Evolutionary conservation across 2,329 filamentous ascomycete species (phyloP), one percentile per base, ranked within the genome.

Genomic region (Hortaea sp.): DNA sequence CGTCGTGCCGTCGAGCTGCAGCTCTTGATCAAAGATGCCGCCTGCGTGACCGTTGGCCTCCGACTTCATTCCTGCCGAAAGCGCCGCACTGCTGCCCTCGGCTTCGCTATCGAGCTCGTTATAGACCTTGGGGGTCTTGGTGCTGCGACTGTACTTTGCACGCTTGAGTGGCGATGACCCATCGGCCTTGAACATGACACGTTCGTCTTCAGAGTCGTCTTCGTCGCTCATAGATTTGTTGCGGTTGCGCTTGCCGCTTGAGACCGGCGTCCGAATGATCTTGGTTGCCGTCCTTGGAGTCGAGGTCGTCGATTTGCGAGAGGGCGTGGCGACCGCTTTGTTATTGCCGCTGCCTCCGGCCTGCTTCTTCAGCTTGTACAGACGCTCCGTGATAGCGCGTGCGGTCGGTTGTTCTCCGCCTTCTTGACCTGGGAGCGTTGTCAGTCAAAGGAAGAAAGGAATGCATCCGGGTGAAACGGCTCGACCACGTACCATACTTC

Each of bases 131-230:
- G 29, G 42, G 34, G 34, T 50, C 37, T 46, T 44, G 5, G 30
- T 38, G 13, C 44, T 31, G 13, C 49, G 34, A 42, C 53, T 48
- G 7, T 47, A 42, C 41, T 44, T 49, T 1, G 29, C 37, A 2
- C 47, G 37, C 42, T 43, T 47, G 7, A 37, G 11, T 6, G 42
- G 40, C 9, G 30, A 35, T 31, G 13, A 35, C 7, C 31, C 29
- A 4, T 9, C 28, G 12, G 0, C 28, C 6, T 42, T 39, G 10
- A 40, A 32, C 31, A 29, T 32, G 32, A 9, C n/a, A 2, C 12
- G 7, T 11, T 56, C 57, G n/a, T 48, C 52, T 9, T 56, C 56
- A 2, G 50, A 48, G 46, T 58, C 55, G 35, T 60, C 57, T 20
- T 58, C 56, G 7, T 57, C 56, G 31, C 48, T 52, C 53, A 56